Percentiles rank a stretch among this genome's conserved stretches.
These are phyloP conservation scores for Termitomyces sp. DNA, from an alignment of 768 basidiomycete species.

Conservation along the genomic window DNA sequence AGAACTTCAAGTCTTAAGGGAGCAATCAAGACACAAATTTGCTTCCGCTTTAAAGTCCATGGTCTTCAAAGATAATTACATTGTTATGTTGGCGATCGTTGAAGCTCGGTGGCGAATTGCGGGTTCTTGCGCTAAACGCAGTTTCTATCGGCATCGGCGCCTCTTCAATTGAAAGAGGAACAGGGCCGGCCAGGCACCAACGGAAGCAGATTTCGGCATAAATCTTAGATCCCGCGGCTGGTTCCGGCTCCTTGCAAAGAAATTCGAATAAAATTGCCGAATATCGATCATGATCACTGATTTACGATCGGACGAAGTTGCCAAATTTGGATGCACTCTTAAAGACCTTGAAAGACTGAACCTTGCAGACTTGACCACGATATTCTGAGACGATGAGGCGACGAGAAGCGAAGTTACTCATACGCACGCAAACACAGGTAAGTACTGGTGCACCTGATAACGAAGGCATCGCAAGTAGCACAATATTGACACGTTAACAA, in stretches of 20 bases:
- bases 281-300: slow-evolving; percentile 36
- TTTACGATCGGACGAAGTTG: slow-evolving; percentile 22
- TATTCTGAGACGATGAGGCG: background rate
- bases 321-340: slow-evolving; percentile 8
- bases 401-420: background rate
- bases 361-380: slow-evolving; percentile 10
- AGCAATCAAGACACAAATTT: background rate
- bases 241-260: slow-evolving; percentile 17
- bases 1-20: background rate
- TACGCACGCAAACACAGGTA: background rate
- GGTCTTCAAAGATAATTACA: background rate
- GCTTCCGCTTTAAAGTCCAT: background rate
- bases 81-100: background rate
- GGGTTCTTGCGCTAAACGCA: background rate
- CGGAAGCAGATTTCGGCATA: slow-evolving; percentile 20
- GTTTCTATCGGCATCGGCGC: background rate
- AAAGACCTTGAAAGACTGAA: no score
- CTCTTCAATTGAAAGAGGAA: background rate
- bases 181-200: slow-evolving; percentile 24
- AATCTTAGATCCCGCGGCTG: slow-evolving; percentile 18
- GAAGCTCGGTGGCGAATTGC: background rate
- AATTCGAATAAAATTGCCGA: slow-evolving; percentile 19
- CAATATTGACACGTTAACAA: background rate
- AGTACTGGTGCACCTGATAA: background rate
- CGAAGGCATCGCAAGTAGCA: background rate